phyloP scores from a whole-genome alignment of 129 eudicot genomes.

The Heracleum sosnowskyi region DNA sequence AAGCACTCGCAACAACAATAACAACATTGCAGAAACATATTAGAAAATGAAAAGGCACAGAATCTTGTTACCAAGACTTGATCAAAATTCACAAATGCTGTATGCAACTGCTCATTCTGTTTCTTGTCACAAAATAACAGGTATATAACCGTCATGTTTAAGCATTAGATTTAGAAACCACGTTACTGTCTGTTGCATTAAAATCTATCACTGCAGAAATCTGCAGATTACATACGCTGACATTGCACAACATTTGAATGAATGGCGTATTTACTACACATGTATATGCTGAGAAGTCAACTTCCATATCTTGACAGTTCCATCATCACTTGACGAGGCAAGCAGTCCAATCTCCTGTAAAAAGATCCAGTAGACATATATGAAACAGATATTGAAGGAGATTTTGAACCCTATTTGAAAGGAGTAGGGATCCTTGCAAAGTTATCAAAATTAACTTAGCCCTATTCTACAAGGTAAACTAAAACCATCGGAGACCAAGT shows the following conservation, averaged over 20 bases:
- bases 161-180: not conserved
- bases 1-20: not conserved
- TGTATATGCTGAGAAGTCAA: conserved; percentile 24
- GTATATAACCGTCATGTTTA: not conserved
- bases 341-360: conserved; percentile 57
- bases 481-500: not conserved
- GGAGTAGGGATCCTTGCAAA: not conserved
- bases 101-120: not conserved
- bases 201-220: not conserved
- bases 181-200: not conserved
- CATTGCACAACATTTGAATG: not conserved
- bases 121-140: not conserved
- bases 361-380: not conserved
- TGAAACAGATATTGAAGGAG: not conserved
- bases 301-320: conserved; percentile 83
- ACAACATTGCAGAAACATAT: not conserved
- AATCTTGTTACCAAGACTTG: not conserved
- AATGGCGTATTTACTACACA: not conserved
- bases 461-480: not conserved
- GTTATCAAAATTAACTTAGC: not conserved
- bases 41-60: not conserved
- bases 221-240: not conserved
- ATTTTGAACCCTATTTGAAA: not conserved
- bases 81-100: not conserved
- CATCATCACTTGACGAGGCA: conserved; percentile 96